Percentiles rank a stretch among this genome's conserved stretches.
phyloP scores from a whole-genome alignment of 2,329 filamentous ascomycete genomes.

The Zymoseptoria ardabiliae region DNA sequence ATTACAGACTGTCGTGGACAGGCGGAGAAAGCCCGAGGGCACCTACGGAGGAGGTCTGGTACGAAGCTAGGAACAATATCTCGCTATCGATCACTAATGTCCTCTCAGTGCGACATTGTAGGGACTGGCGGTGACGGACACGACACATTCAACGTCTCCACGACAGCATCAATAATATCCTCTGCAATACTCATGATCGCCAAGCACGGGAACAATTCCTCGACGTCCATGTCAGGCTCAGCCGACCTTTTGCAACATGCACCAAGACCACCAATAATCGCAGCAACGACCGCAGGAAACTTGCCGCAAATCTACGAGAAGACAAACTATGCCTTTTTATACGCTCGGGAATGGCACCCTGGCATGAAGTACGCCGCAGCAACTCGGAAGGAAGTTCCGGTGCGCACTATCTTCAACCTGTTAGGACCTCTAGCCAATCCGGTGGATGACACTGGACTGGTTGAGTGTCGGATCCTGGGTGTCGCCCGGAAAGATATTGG shows the following conservation, averaged over 20 bases:
- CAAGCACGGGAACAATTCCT: slow-evolving; percentile 94
- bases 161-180: slow-evolving; percentile 85
- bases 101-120: slow-evolving; percentile 73
- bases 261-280: slow-evolving; percentile 65
- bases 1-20: slow-evolving; percentile 55
- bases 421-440: slow-evolving; percentile 90
- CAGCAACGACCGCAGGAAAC: slow-evolving; percentile 63
- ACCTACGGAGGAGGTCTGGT: slow-evolving; percentile 77
- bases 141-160: slow-evolving; percentile 97
- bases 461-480: slow-evolving; percentile 89
- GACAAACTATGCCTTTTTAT: slow-evolving; percentile 91
- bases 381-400: slow-evolving; percentile 79
- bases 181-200: slow-evolving; percentile 77
- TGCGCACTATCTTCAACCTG: slow-evolving; percentile 96
- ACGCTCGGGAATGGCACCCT: slow-evolving; percentile 91
- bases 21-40: slow-evolving; percentile 59
- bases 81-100: slow-evolving; percentile 5
- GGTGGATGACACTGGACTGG: slow-evolving; percentile 58
- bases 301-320: slow-evolving; percentile 65
- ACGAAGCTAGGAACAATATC: slow-evolving; percentile 31
- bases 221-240: slow-evolving; percentile 90
- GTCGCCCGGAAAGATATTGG: slow-evolving; percentile 84
- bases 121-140: slow-evolving; percentile 94
- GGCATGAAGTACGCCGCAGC: slow-evolving; percentile 85
- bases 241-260: slow-evolving; percentile 82